Base-by-base conservation (phyloP, 2,329 filamentous ascomycete genomes). In the Aphanocladium album region DNA sequence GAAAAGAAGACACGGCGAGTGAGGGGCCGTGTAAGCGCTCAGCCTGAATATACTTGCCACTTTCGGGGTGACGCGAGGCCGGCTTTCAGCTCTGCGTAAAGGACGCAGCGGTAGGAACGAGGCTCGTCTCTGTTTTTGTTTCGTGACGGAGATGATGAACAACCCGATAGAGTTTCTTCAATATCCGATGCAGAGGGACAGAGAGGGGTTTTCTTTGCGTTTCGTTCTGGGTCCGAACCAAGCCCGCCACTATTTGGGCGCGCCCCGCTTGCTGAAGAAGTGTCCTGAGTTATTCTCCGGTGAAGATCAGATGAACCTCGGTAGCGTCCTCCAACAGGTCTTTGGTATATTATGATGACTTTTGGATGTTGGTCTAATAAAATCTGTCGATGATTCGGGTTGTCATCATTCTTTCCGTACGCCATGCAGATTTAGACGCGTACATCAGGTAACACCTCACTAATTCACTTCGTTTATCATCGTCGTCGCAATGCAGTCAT, bases 241-340 rank as follows among this genome's bases (percentile, higher is more conserved):
- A 49, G 33, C 11, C 37, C 25, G 35, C 23, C 19, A n/a, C 23
- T 23, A n/a, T 43, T 45, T 12, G 7, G 35, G n/a, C 21, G 56
- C 56, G n/a, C n/a, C 47, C 56, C 56, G 56, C 56, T 52, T 45
- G 47, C 5, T 45, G n/a, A 45, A 52, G 37, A 43, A 57, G 12
- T 25, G 11, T 14, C 30, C 41, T 47, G 35, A 19, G n/a, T 14
- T 30, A n/a, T 57, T 33, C 25, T 35, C 9, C 27, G 16, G 23
- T 55, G 17, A 39, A 58, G 30, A 35, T 23, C 23, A 21, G 33
- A 41, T 46, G 37, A 55, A 25, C 23, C 23, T 27, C 19, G n/a
- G 33, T 19, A 25, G 51, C 23, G 30, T 14, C 3, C 27, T 35
- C 8, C 49, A 37, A 11, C 27, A 3, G 25, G 6, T 35, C 6